phyloP scores from a whole-genome alignment of 495 filamentous ascomycete genomes.

The Astrothelium subdiscretum region DNA sequence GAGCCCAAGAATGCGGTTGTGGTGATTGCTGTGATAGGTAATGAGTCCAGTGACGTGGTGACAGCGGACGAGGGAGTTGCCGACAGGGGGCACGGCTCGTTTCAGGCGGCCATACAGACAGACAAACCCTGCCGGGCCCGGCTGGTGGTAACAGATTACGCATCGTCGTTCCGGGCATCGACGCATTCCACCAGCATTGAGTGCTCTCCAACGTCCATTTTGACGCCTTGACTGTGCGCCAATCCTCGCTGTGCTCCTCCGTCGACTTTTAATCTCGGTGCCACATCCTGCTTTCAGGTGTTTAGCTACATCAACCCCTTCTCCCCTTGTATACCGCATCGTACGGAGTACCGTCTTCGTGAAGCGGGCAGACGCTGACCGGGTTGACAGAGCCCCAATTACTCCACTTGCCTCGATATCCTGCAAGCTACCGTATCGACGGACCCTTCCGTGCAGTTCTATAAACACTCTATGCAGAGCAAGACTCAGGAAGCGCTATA shows the following conservation, averaged over 20 bases:
- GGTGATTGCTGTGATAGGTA: too few species aligned
- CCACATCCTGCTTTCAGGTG: not conserved
- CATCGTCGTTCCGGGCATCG: not conserved
- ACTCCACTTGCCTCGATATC: not conserved
- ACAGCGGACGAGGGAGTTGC: not conserved
- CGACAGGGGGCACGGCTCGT: not conserved
- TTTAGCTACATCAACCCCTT: not conserved
- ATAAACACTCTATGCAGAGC: too few species aligned
- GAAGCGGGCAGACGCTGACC: not conserved
- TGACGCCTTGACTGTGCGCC: not conserved
- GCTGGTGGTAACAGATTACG: conserved; percentile 1
- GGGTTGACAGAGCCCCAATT: not conserved
- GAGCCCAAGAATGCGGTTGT: not conserved
- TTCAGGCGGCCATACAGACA: not conserved
- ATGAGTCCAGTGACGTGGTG: not conserved
- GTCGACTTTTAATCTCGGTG: not conserved
- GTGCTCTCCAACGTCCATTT: not conserved
- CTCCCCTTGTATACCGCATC: not conserved
- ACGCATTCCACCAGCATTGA: not conserved
- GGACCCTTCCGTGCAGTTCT: not conserved
- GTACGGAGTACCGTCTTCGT: not conserved
- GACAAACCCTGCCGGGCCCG: not conserved
- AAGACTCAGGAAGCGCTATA: too few species aligned
- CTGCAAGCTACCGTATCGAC: not conserved
- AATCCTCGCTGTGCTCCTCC: not conserved